Percentiles rank a stretch among this genome's conserved stretches.
Conservation (phyloP, 768 basidiomycete species). For the Daedaleopsis sinensis region DNA sequence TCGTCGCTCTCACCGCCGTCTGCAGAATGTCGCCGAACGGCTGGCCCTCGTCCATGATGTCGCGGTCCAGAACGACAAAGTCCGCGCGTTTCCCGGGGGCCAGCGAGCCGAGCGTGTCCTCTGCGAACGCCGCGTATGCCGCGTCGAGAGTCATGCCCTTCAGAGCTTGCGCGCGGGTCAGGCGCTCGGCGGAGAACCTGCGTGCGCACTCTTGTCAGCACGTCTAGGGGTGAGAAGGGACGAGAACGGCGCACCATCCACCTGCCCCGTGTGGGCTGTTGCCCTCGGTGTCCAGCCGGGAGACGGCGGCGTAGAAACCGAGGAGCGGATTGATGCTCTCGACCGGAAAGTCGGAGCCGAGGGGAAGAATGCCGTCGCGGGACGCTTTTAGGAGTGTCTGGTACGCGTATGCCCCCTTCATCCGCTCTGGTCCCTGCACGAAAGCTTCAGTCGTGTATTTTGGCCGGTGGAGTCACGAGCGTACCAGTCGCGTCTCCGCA, state of each 20-base stretch:
- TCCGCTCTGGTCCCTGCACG: constrained; percentile 72
- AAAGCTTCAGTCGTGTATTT: background rate
- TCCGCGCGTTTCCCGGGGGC: constrained; percentile 82
- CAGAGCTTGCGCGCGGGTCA: constrained; percentile 81
- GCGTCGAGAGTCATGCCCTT: constrained; percentile 91
- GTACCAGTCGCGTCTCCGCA: constrained; percentile 78
- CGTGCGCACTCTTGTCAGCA: background rate
- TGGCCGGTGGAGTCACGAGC: constrained; percentile 12
- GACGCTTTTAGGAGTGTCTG: constrained; percentile 71
- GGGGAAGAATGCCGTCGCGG: constrained; percentile 58
- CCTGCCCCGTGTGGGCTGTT: constrained; percentile 78
- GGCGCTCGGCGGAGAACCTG: constrained; percentile 77
- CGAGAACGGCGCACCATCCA: constrained; percentile 69
- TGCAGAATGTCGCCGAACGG: constrained; percentile 61
- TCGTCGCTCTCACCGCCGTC: constrained; percentile 70
- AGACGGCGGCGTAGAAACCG: constrained; percentile 88
- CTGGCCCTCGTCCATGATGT: constrained; percentile 74
- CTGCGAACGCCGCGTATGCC: constrained; percentile 85
- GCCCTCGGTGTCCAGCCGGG: constrained; percentile 69
- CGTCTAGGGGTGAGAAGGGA: background rate
- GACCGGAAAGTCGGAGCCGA: constrained; percentile 95
- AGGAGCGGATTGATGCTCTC: constrained; percentile 88
- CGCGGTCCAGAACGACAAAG: constrained; percentile 79
- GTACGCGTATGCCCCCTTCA: constrained; percentile 91
- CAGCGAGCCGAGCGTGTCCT: constrained; percentile 72